phyloP scores from a whole-genome alignment of 192 early-diverging fungal genomes.

The Ambispora gerdemannii region DNA sequence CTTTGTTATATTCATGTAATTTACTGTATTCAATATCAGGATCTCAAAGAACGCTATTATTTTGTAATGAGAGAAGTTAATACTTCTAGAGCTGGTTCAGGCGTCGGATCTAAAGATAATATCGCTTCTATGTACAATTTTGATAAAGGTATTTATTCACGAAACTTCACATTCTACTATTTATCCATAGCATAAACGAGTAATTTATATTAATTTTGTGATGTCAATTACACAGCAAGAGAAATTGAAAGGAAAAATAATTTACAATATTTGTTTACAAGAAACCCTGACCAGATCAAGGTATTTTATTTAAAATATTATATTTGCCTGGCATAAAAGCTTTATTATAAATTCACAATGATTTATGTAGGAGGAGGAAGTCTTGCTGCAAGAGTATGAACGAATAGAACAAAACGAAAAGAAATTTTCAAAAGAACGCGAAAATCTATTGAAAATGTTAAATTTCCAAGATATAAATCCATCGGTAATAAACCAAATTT shows the following conservation, averaged over 20 bases:
- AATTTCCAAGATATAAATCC: constrained; percentile 48
- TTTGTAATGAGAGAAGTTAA: constrained; percentile 58
- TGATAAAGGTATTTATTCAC: constrained; percentile 15
- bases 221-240: constrained; percentile 54
- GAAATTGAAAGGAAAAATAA: constrained; percentile 84
- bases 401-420: constrained; percentile 80
- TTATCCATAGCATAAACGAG: too few species aligned
- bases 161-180: neutral
- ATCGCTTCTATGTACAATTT: neutral
- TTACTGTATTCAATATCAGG: constrained; percentile 49
- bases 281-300: constrained; percentile 76
- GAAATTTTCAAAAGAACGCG: constrained; percentile 73
- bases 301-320: too few species aligned
- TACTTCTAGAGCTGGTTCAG: neutral
- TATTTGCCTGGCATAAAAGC: too few species aligned
- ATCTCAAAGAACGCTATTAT: constrained; percentile 88
- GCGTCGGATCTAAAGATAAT: neutral
- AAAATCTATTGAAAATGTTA: constrained; percentile 66
- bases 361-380: constrained; percentile 68
- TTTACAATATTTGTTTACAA: constrained; percentile 63
- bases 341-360: neutral
- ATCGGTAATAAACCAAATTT: neutral
- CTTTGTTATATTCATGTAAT: too few species aligned
- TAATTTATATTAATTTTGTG: too few species aligned
- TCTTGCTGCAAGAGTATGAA: constrained; percentile 71